Conservation (phyloP, 2,329 filamentous ascomycete genomes). For the Trichoderma sp. region DNA sequence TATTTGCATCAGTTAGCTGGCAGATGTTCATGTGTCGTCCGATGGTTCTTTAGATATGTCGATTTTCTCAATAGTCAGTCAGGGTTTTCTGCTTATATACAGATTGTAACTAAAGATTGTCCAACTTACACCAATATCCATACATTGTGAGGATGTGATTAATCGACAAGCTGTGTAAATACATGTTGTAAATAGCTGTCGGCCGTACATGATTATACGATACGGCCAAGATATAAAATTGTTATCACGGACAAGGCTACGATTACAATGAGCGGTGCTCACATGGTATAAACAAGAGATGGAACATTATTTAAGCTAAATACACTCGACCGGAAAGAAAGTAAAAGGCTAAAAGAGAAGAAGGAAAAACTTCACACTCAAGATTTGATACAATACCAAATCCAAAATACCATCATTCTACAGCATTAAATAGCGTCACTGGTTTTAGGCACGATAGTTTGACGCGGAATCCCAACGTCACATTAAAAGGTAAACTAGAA, state of each 20-base stretch:
- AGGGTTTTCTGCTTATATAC: neutral
- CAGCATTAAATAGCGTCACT: neutral
- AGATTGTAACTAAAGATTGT: neutral
- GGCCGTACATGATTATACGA: neutral
- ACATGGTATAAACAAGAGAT: too few relatives aligned
- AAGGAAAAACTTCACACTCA: too few relatives aligned
- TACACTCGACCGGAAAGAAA: too few relatives aligned
- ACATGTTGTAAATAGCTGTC: neutral
- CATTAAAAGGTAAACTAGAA: slow-evolving; percentile 18
- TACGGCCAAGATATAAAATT: too few relatives aligned
- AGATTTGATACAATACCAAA: neutral
- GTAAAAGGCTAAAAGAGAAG: too few relatives aligned
- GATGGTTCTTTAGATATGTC: neutral
- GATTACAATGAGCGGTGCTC: too few relatives aligned
- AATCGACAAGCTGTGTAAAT: neutral
- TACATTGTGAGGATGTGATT: neutral
- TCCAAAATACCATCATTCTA: neutral
- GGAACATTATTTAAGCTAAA: too few relatives aligned
- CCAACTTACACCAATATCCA: neutral
- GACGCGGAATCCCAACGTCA: neutral
- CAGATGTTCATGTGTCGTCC: neutral
- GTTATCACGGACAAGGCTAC: too few relatives aligned
- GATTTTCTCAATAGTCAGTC: neutral
- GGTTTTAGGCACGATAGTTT: neutral
- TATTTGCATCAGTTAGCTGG: neutral